Percentiles rank a stretch among this genome's conserved stretches.
Evolutionary conservation across 345 rosid species (phyloP).

Genomic region (Euphorbia peplus): DNA sequence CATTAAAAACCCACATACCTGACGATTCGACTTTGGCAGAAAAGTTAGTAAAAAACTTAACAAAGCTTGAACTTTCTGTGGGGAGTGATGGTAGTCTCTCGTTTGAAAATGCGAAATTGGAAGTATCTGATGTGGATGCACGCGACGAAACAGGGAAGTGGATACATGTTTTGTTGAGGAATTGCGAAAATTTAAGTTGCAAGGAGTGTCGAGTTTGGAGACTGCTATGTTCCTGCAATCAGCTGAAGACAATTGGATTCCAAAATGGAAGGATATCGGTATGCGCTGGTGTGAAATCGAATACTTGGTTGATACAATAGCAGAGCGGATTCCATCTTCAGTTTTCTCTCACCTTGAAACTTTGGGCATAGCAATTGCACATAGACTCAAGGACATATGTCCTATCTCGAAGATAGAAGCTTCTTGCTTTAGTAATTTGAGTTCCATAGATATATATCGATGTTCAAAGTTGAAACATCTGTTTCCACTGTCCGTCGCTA

Average conservation of each 20-base stretch:
- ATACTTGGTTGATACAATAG: background rate
- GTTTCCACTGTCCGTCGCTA: no score
- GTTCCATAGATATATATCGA: no score
- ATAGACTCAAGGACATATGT: background rate
- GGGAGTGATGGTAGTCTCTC: background rate
- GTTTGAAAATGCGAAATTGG: no score
- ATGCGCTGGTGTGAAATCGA: background rate
- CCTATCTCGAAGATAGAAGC: background rate
- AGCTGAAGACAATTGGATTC: background rate
- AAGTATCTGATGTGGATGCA: background rate
- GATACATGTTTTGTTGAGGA: background rate
- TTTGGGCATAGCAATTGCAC: no score
- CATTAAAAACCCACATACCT: conserved; percentile 3
- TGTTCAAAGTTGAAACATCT: no score
- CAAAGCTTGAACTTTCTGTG: background rate
- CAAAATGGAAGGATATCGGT: background rate
- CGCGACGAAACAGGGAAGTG: background rate
- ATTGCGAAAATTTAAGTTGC: background rate
- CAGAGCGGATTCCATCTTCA: background rate
- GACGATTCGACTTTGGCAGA: background rate
- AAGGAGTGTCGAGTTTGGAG: background rate
- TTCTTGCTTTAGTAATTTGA: no score
- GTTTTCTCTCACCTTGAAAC: no score
- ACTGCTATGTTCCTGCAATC: background rate
- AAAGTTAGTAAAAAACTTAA: background rate